Evolutionary conservation across 2,329 filamentous ascomycete species (phyloP).

Genomic region (Chalaropsis thielavioides): DNA sequence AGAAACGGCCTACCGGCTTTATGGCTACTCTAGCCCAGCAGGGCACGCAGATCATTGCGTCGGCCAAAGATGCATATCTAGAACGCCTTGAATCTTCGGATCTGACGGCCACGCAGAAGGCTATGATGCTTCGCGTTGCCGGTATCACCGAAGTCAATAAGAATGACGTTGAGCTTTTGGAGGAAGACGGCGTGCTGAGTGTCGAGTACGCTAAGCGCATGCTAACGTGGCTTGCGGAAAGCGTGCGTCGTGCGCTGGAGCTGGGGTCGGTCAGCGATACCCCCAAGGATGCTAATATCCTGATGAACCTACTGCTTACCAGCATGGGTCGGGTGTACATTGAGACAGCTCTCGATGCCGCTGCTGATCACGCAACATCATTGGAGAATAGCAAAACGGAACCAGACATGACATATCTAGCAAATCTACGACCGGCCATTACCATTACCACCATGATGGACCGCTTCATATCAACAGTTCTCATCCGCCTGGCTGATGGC

Average conservation of each 20-base stretch:
- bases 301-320: conserved; percentile 68
- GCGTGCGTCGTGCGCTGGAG: conserved; percentile 79
- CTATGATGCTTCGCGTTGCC: conserved; percentile 78
- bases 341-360: conserved; percentile 53
- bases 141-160: conserved; percentile 65
- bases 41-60: conserved; percentile 73
- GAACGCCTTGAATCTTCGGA: conserved; percentile 80
- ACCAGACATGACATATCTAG: conserved; percentile 75
- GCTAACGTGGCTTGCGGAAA: conserved; percentile 94
- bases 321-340: conserved; percentile 77
- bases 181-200: conserved; percentile 74
- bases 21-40: conserved; percentile 85
- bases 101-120: conserved; percentile 72
- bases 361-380: conserved; percentile 55
- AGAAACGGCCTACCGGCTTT: conserved; percentile 81
- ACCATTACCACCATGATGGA: conserved; percentile 88
- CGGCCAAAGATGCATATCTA: conserved; percentile 81
- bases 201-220: conserved; percentile 89
- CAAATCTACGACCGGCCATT: conserved; percentile 64
- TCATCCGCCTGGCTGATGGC: conserved; percentile 75
- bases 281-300: conserved; percentile 78
- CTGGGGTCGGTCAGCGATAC: conserved; percentile 78
- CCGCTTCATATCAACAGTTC: conserved; percentile 76
- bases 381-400: conserved; percentile 71
- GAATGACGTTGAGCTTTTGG: conserved; percentile 78